Evolutionary conservation across 2,329 filamentous ascomycete species (phyloP).

Genomic region (Venturia aucupariae): DNA sequence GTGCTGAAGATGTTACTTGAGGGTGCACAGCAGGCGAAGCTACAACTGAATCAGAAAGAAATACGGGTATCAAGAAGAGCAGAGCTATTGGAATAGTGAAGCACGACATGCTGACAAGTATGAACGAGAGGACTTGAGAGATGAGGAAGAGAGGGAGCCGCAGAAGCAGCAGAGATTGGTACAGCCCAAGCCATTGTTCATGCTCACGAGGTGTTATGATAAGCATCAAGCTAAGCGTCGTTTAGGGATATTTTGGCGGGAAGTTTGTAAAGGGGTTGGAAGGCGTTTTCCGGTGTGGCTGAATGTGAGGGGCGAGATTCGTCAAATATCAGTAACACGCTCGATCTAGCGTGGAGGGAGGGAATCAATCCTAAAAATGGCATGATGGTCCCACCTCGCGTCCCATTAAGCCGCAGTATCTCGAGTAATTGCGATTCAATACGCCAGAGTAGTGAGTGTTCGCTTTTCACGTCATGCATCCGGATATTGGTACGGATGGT

Average conservation of each 20-base stretch:
- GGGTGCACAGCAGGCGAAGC: constrained; percentile 7
- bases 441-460: too few relatives aligned
- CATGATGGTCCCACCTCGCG: not conserved
- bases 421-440: too few relatives aligned
- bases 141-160: not conserved
- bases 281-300: not conserved
- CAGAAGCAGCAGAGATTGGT: not conserved
- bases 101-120: not conserved
- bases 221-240: not conserved
- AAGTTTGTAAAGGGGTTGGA: not conserved
- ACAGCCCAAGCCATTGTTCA: not conserved
- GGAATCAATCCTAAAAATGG: not conserved
- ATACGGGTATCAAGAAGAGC: not conserved
- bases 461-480: too few relatives aligned
- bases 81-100: not conserved
- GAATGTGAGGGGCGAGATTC: not conserved
- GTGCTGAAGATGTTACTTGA: not conserved
- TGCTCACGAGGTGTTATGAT: not conserved
- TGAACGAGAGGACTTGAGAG: not conserved
- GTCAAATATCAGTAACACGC: not conserved
- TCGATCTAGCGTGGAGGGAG: not conserved
- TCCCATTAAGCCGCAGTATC: too few relatives aligned
- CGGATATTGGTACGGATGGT: too few relatives aligned
- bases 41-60: not conserved
- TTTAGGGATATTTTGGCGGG: not conserved